These are phyloP conservation scores for Beta macrorhiza DNA, from an alignment of 179 eudicot genomes.

Conservation along the genomic window DNA sequence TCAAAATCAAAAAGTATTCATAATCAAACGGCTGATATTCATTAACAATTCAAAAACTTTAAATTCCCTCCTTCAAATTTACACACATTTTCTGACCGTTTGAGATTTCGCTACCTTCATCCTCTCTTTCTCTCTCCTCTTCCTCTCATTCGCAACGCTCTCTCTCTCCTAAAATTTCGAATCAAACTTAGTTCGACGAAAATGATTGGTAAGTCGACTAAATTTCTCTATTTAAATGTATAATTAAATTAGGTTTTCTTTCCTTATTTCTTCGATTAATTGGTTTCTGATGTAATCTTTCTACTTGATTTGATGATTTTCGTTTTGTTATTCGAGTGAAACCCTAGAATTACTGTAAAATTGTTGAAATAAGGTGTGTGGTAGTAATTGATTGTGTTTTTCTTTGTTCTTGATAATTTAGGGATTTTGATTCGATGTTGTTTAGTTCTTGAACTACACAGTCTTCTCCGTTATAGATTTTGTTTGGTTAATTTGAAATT, in stretches of 20 bases:
- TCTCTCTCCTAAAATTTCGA: neutral
- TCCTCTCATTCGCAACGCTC: neutral
- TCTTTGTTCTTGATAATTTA: neutral
- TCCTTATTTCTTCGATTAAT: neutral
- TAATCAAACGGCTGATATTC: constrained; percentile 14
- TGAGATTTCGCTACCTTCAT: constrained; percentile 3
- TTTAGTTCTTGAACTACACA: constrained; percentile 13
- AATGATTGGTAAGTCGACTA: constrained; percentile 26
- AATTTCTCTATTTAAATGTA: neutral
- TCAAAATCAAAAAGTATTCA: neutral
- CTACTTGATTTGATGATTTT: neutral
- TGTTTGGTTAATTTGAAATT: neutral
- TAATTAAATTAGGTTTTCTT: neutral
- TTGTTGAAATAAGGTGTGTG: neutral
- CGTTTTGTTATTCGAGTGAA: neutral
- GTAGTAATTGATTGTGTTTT: neutral
- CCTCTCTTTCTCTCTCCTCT: neutral
- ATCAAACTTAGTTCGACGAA: neutral
- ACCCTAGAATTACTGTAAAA: constrained; percentile 17
- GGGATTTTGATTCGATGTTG: neutral
- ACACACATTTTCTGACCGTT: constrained; percentile 22
- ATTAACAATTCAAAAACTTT: neutral
- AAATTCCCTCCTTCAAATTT: constrained; percentile 12
- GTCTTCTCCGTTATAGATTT: neutral
- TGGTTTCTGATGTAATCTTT: constrained; percentile 6